Evolutionary conservation across 306 rosid species (phyloP).

Genomic region (Malus orientalis): DNA sequence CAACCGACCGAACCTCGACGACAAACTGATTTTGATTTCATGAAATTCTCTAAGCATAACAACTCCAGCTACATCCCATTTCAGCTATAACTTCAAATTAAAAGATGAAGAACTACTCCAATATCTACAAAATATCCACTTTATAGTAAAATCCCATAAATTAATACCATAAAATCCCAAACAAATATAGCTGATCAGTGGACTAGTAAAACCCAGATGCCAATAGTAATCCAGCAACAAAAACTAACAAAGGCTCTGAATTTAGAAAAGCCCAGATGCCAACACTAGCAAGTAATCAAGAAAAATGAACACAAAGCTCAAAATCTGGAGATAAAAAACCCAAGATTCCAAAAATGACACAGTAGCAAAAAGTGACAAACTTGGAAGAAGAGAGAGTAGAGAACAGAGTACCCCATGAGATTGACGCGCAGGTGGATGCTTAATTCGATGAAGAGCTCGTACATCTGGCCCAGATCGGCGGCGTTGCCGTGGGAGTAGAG

Average conservation of each 20-base stretch:
- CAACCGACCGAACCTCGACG: neutral
- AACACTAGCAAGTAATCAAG: neutral
- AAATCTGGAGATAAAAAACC: neutral
- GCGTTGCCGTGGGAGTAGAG: conserved; percentile 97
- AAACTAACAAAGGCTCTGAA: neutral
- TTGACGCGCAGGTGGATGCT: conserved; percentile 82
- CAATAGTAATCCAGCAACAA: neutral
- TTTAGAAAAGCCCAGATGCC: conserved; percentile 3
- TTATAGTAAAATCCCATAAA: neutral
- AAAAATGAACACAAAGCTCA: neutral
- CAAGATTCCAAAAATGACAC: conserved; percentile 1
- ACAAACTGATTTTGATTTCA: neutral
- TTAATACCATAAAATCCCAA: conserved; percentile 7
- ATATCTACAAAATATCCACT: conserved; percentile 1
- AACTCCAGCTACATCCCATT: neutral
- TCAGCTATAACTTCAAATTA: neutral
- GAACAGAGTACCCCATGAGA: conserved; percentile 68
- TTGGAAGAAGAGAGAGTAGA: neutral
- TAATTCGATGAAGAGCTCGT: conserved; percentile 79
- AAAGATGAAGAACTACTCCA: neutral
- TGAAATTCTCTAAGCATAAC: neutral
- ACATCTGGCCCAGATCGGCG: conserved; percentile 99
- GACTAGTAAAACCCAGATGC: conserved; percentile 4
- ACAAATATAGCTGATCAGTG: neutral
- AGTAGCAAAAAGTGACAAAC: conserved; percentile 1